A percentile compares a stretch with the other conserved stretches of the same genome.
phyloP scores from a whole-genome alignment of 441 rosid genomes.

The Gossypium lobatum region DNA sequence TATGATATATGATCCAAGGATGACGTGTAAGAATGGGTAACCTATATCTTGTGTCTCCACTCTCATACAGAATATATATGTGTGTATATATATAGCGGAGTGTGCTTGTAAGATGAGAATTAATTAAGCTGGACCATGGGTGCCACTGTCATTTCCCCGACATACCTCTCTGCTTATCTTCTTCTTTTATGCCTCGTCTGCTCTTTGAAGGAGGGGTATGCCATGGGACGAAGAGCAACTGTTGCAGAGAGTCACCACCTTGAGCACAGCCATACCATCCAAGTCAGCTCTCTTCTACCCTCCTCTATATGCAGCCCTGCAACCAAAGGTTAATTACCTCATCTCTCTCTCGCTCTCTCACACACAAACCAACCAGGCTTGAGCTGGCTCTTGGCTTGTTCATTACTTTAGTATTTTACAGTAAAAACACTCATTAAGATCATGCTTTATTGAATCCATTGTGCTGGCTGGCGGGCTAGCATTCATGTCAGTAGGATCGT shows the following conservation, averaged over 20 bases:
- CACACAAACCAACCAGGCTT: background rate
- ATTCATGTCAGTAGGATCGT: background rate
- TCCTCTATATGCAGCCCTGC: slow-evolving; percentile 34
- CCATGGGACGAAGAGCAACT: slow-evolving; percentile 14
- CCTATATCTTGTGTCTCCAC: background rate
- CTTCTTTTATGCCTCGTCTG: slow-evolving; percentile 18
- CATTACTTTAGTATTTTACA: background rate
- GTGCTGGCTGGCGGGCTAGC: background rate
- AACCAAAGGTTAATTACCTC: slow-evolving; percentile 24
- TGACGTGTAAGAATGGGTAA: slow-evolving; percentile 21
- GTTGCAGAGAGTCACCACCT: slow-evolving; percentile 1
- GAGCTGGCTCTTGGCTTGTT: background rate
- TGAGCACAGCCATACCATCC: slow-evolving; percentile 23
- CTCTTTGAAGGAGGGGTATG: slow-evolving; percentile 3
- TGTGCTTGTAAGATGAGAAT: background rate
- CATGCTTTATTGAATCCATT: background rate
- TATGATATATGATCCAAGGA: background rate
- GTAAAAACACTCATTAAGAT: background rate
- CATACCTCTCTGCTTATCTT: slow-evolving; percentile 12
- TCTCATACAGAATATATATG: slow-evolving; percentile 9
- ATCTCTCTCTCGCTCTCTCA: background rate
- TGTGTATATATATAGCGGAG: background rate
- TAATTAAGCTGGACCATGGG: background rate
- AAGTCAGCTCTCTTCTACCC: slow-evolving; percentile 40
- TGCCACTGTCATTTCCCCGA: background rate